Evolutionary conservation across 2,329 filamentous ascomycete species (phyloP), one percentile per base, ranked within the genome.

Genomic region (Leptographium flavum): DNA sequence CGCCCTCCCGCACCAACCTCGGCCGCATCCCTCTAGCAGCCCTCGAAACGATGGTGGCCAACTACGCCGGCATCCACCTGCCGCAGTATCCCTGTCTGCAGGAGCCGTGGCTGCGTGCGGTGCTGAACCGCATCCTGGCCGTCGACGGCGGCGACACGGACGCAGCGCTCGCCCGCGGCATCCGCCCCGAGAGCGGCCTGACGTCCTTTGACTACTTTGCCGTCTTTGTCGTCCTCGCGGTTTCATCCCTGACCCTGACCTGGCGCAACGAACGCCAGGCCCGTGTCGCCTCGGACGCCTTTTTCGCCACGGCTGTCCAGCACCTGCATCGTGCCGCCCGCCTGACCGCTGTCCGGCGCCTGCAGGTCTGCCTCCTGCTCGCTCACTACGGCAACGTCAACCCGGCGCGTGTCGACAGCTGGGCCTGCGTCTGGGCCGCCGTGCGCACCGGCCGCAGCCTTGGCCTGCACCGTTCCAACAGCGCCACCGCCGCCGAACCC

Each of bases 301-400:
- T 43, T 17, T 38, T 43, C 25, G 25, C 25, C 17, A 43, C 42
- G 2, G 42, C 42, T 17, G 10, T 38, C 14, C 33, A 43, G 42
- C 42, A 43, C 33, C 42, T 43, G 23, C 33, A 19, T 7, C 42
- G 42, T 8, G 15, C 42, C 5, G 7, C 33, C 7, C 42, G 11
- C 22, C 42, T 43, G 23, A 21, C 33, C 5, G 23, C 19, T 25
- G 5, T 43, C 23, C 35, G 21, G 7, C 42, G 42, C 6, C 42
- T 43, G 42, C 42, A 43, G 42, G 32, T 17, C 23, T 37, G 42
- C 31, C 42, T 43, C 33, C 33, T 43, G 42, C 42, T 43, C 15
- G 33, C 33, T 10, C 42, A 43, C 42, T 43, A 43, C 33, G 42
- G 42, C 42, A 37, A 35, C 25, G 19, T 43, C 33, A 27, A 43